Evolutionary conservation across 176 grass and related monocot species (phyloP), one percentile per base, ranked within the genome.

Genomic region (Oryza officinalis): DNA sequence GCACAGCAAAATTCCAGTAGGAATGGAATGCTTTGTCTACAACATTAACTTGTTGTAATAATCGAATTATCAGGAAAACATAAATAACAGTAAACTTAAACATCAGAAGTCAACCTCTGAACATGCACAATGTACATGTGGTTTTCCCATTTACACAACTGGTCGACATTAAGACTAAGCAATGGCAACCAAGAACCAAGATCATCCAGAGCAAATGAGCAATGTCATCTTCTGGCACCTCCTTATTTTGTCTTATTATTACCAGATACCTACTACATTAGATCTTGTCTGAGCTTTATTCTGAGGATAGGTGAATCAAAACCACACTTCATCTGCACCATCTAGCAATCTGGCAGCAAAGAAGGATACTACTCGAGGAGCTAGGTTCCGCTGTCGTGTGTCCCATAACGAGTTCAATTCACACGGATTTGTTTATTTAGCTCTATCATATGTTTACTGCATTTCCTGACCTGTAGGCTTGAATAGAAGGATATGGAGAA

Each of bases 241-340:
- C 46, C 67, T 84, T 73, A 64, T 85, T 89, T 80, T 14, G 2
- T 11, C 68, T 80, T 80, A 28, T 63, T 88, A 54, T 60, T 75
- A 71, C 30, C 57, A 10, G 32, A 20, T 35, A n/a, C 23, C 22
- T 46, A 49, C 13, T 33, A 67, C 45, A 15, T 17, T 74, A 6
- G 63, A 45, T 45, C 41, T 9, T 8, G n/a, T 45, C n/a, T 59
- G 68, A 22, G 47, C 27, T 85, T 81, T 76, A 84, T 75, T 81
- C 71, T 23, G 27, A 26, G 4, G 63, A 13, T 38, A 68, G 65
- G 23, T 67, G 28, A 32, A 77, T 17, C 31, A 43, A 22, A 85
- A 35, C 31, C 14, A 41, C 30, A 41, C 30, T 7, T 80, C 38
- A 8, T 10, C 60, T 65, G 1, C 65, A 65, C 18, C 65, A 26